Evolutionary conservation across 1,284 basidiomycete species (phyloP).

Genomic region (Porodaedalea pini): DNA sequence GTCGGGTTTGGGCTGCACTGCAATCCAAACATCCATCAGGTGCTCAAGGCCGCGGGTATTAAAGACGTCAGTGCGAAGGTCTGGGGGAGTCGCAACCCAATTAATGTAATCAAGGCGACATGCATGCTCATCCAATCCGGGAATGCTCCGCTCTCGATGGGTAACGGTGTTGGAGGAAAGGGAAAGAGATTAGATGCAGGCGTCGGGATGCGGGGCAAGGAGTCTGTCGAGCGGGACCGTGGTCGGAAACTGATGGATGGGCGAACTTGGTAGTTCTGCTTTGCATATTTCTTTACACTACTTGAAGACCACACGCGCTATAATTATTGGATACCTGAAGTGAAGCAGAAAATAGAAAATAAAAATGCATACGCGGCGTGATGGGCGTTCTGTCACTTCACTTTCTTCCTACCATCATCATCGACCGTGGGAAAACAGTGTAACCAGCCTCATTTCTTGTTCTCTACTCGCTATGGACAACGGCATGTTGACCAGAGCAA

Average conservation of each 20-base stretch:
- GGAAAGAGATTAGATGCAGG: constrained; percentile 68
- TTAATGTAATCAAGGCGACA: constrained; percentile 57
- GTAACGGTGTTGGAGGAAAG: constrained; percentile 69
- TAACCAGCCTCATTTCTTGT: no score
- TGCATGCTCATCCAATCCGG: constrained; percentile 69
- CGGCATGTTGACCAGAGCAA: no score
- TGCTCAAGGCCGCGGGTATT: constrained; percentile 91
- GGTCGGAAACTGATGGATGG: constrained; percentile 64
- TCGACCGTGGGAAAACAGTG: no score
- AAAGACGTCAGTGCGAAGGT: constrained; percentile 93
- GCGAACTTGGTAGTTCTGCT: constrained; percentile 39
- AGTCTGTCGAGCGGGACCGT: constrained; percentile 66
- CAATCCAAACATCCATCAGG: constrained; percentile 84
- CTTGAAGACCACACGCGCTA: no score
- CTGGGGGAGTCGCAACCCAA: constrained; percentile 85
- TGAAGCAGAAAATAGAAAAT: no score
- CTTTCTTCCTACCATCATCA: no score
- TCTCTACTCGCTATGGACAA: no score
- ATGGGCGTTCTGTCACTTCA: neutral
- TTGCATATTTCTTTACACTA: neutral
- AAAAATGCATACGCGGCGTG: neutral
- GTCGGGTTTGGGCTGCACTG: constrained; percentile 92
- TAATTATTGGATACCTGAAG: no score
- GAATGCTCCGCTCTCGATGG: constrained; percentile 71
- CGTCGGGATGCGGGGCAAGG: constrained; percentile 58